phyloP scores from a whole-genome alignment of 2,329 filamentous ascomycete species.

The Xylariales sp. region DNA sequence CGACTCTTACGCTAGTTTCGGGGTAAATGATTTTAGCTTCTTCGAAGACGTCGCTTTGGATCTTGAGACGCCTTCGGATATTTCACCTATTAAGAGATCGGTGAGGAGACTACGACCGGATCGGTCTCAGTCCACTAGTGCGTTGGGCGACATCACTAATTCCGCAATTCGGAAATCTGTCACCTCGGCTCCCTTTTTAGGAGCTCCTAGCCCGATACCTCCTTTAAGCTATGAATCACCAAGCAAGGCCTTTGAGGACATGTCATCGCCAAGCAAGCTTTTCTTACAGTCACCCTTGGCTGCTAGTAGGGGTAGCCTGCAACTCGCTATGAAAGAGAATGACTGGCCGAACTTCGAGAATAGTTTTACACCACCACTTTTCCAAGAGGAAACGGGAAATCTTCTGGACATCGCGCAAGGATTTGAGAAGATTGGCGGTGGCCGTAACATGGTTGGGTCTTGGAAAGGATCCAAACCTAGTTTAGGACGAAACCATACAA shows the following conservation, averaged over 20 bases:
- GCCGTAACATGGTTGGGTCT: slow-evolving; percentile 50
- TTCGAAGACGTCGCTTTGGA: slow-evolving; percentile 60
- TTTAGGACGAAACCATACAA: slow-evolving; percentile 54
- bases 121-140: slow-evolving; percentile 71
- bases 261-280: slow-evolving; percentile 67
- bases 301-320: slow-evolving; percentile 52
- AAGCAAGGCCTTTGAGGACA: slow-evolving; percentile 66
- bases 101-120: slow-evolving; percentile 70
- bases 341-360: slow-evolving; percentile 61
- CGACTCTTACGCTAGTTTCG: slow-evolving; percentile 52
- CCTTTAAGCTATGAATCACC: slow-evolving; percentile 63
- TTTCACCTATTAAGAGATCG: slow-evolving; percentile 74
- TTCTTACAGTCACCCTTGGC: slow-evolving; percentile 56
- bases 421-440: slow-evolving; percentile 77
- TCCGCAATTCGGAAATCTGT: slow-evolving; percentile 62
- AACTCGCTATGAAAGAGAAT: slow-evolving; percentile 48
- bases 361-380: slow-evolving; percentile 65
- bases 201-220: slow-evolving; percentile 57
- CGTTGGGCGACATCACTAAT: slow-evolving; percentile 70
- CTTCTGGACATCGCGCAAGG: slow-evolving; percentile 78
- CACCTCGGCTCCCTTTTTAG: slow-evolving; percentile 63
- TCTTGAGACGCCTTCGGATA: slow-evolving; percentile 63
- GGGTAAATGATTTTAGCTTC: slow-evolving; percentile 73
- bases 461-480: slow-evolving; percentile 50
- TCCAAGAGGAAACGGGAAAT: slow-evolving; percentile 69